These are phyloP conservation scores for Candida krabiensis DNA, from an alignment of 805 yeast species.

Conservation along the genomic window DNA sequence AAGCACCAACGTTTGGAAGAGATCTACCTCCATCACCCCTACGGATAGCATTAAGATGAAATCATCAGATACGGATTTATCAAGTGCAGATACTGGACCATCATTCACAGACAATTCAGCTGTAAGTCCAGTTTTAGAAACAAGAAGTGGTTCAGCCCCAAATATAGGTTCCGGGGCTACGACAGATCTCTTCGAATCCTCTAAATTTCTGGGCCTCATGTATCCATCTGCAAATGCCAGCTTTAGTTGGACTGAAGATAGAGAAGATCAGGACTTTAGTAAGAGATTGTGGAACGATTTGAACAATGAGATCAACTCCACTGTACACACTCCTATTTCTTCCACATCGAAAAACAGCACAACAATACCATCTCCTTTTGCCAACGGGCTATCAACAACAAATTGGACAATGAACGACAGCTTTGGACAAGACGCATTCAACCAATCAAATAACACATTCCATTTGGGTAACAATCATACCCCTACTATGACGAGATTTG, in stretches of 20 bases:
- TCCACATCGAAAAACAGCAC: not conserved
- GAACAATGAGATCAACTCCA: slow-evolving; percentile 7
- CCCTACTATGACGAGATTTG: not conserved
- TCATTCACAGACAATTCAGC: not conserved
- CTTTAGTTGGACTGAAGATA: slow-evolving; percentile 23
- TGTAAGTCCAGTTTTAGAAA: not conserved
- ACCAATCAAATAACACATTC: not conserved
- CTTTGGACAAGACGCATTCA: slow-evolving; percentile 1
- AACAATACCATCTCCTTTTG: slow-evolving; percentile 2
- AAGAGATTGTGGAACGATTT: slow-evolving; percentile 21
- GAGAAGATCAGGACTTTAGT: slow-evolving; percentile 13
- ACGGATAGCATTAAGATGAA: slow-evolving; percentile 1
- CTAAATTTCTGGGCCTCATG: slow-evolving; percentile 8
- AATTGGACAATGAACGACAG: slow-evolving; percentile 1
- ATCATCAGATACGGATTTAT: slow-evolving; percentile 2
- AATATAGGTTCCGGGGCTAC: not conserved
- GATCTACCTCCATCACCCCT: slow-evolving; percentile 6
- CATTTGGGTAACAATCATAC: not conserved
- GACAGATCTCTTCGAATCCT: slow-evolving; percentile 4
- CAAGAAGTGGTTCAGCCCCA: not conserved
- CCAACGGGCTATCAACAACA: not conserved
- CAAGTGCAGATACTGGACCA: slow-evolving; percentile 1
- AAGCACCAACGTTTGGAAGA: slow-evolving; percentile 3
- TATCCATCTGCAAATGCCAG: slow-evolving; percentile 4
- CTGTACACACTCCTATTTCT: not conserved